Percentiles rank a stretch among this genome's conserved stretches.
These are phyloP conservation scores for Medicago lupulina DNA, from an alignment of 306 rosid genomes.

Conservation along the genomic window DNA sequence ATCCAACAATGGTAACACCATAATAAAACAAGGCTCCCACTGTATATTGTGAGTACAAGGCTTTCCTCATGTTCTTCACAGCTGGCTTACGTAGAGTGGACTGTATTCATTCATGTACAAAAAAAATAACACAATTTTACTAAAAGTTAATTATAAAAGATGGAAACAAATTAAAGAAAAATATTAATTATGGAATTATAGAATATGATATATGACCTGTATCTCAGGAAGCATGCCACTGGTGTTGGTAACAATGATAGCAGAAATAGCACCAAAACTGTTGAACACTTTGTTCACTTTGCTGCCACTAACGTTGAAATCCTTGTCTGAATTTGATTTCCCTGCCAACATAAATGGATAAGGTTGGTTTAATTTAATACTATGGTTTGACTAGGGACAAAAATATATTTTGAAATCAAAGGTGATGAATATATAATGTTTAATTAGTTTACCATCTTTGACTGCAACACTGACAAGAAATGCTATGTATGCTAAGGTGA, in stretches of 20 bases:
- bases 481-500: slow-evolving; percentile 53
- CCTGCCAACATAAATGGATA: slow-evolving; percentile 41
- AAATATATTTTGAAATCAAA: neutral
- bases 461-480: slow-evolving; percentile 37
- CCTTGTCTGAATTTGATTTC: slow-evolving; percentile 42
- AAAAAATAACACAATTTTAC: neutral
- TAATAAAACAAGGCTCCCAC: slow-evolving; percentile 54
- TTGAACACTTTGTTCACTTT: slow-evolving; percentile 47
- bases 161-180: neutral
- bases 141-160: neutral
- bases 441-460: slow-evolving; percentile 51
- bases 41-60: slow-evolving; percentile 50
- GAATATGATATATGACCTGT: slow-evolving; percentile 50
- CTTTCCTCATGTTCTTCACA: slow-evolving; percentile 63
- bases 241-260: slow-evolving; percentile 55
- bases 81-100: slow-evolving; percentile 61
- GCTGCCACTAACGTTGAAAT: slow-evolving; percentile 52
- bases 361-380: neutral
- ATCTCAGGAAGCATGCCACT: slow-evolving; percentile 62
- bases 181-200: neutral
- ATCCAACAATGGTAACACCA: slow-evolving; percentile 51
- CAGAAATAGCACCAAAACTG: slow-evolving; percentile 59
- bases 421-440: neutral
- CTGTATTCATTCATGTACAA: slow-evolving; percentile 18
- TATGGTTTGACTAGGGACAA: neutral